Evolutionary conservation across 768 basidiomycete species (phyloP), one percentile per base, ranked within the genome.

Genomic region (Hebeloma cylindrosporum): DNA sequence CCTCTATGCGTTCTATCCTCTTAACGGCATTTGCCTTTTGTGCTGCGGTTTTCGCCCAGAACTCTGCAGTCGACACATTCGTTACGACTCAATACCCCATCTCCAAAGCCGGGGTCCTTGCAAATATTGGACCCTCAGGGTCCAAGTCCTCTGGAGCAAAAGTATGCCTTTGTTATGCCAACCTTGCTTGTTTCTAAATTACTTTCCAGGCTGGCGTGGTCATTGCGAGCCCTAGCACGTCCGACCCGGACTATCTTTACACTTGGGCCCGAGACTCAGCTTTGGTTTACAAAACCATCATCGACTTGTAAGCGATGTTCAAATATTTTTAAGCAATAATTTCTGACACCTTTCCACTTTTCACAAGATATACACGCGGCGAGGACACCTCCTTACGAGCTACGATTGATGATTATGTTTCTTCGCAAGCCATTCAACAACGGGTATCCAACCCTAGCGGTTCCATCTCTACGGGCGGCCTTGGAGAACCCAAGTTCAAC

Each of bases 401-500:
- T 3, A 70, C 71, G 28, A 81, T 89, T 50, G 79, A 86, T 53
- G 56, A 74, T 26, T 90, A 78, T 54, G 67, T 86, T 33, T 49
- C 66, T 10, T 72, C 85, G 3, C 74, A 88, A 62, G 60, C 67
- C 4, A 59, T 58, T 36, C 61, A 88, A 18, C 88, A 91, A 58
- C 78, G 83, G 50, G 68, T 83, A 22, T 56, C 75, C n/a, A 92
- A 87, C 60, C 88, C 85, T 0, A 82, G 80, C 51, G 88, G 88
- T 0, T 70, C 73, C 2, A 64, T 84, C 26, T 66, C 66, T 29
- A 79, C 80, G 0, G 84, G 85, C 7, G 85, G 88, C n/a, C 75
- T 92, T 28, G 89, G 79, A n/a, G 86, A 88, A 63, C 85, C 88
- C 5, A 88, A 90, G 64, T 89, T 87, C 62, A 67, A 82, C 58